Percentiles rank a stretch among this genome's conserved stretches.
phyloP scores from a whole-genome alignment of 2,329 filamentous ascomycete genomes.

The Arthrobotrys entomopaga region DNA sequence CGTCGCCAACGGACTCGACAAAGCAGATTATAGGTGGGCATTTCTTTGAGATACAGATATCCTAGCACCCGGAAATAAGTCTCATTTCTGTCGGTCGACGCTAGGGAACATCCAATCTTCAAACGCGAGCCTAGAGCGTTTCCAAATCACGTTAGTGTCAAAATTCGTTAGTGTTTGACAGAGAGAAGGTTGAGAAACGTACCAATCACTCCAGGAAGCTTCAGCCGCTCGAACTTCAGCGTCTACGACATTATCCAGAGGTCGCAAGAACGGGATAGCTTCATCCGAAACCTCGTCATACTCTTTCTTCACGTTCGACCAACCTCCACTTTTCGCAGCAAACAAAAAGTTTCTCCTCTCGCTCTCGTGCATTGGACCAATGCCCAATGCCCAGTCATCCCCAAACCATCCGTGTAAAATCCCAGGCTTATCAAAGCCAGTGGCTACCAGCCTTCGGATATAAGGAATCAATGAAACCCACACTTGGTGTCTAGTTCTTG shows the following conservation, averaged over 20 bases:
- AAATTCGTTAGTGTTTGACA: background rate
- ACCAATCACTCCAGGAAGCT: conserved; percentile 88
- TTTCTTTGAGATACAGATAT: no score
- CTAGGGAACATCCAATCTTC: conserved; percentile 55
- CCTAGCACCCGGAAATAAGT: background rate
- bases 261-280: conserved; percentile 84
- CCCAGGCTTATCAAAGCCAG: conserved; percentile 84
- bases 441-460: conserved; percentile 87
- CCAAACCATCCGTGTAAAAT: conserved; percentile 97
- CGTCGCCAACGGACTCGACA: no score
- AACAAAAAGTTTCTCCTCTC: conserved; percentile 96
- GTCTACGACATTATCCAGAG: conserved; percentile 79
- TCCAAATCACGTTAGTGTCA: conserved; percentile 11
- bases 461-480: conserved; percentile 82
- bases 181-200: conserved; percentile 2
- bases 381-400: conserved; percentile 84
- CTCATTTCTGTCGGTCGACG: conserved; percentile 42
- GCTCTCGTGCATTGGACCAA: conserved; percentile 84
- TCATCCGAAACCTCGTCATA: conserved; percentile 90
- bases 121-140: conserved; percentile 37
- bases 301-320: conserved; percentile 86
- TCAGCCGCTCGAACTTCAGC: conserved; percentile 86
- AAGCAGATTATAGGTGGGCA: no score
- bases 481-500: conserved; percentile 59
- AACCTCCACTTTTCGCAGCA: conserved; percentile 81